Base-by-base conservation (phyloP, 1,139 yeast genomes). In the Saccharomycopsis hybrid region DNA sequence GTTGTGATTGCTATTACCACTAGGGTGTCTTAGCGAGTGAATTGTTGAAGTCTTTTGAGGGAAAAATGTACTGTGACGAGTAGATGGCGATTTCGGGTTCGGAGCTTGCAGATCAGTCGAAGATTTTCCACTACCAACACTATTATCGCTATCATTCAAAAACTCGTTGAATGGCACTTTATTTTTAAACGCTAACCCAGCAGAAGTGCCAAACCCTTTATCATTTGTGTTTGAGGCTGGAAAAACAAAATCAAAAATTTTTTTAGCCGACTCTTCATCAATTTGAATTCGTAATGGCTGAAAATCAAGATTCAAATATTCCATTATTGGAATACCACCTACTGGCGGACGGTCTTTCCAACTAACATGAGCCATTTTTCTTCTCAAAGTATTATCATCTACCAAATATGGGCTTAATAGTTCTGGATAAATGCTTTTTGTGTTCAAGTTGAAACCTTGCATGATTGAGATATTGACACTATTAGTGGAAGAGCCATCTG, bases 261-360 rank as follows among this genome's bases (percentile, higher is more conserved):
- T 77, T 44, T 68, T 68, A 3, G 86, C 82, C 9, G 85, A 79
- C 37, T 66, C 65, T 59, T 82, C 85, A 57, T 84, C 92, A 37
- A 83, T 58, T 49, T 76, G 74, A 48, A 83, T 58, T 46, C 72
- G 74, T 54, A 83, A 66, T 41, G 88, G 88, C 49, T 71, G 67
- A 4, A 84, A 67, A 33, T 66, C 63, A 35, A 82, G 68, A 45
- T 74, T 76, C 47, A 81, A 73, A 54, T 72, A 67, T 56, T 77
- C 81, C 54, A 82, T 69, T 37, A 82, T 71, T 56, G 76, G 72
- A 54, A 83, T 82, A 1, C 90, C 90, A 43, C 89, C 90, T 42
- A 82, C 76, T 13, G 83, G 76, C 49, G 76, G 69, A 54, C 77
- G 78, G 78, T 82, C 76, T 3, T 76, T 73, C 92, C 92, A 84